A percentile compares a stretch with the other conserved stretches of the same genome.
These are phyloP conservation scores for Gymnopilus dilepis DNA, from an alignment of 768 basidiomycete species.

Conservation along the genomic window DNA sequence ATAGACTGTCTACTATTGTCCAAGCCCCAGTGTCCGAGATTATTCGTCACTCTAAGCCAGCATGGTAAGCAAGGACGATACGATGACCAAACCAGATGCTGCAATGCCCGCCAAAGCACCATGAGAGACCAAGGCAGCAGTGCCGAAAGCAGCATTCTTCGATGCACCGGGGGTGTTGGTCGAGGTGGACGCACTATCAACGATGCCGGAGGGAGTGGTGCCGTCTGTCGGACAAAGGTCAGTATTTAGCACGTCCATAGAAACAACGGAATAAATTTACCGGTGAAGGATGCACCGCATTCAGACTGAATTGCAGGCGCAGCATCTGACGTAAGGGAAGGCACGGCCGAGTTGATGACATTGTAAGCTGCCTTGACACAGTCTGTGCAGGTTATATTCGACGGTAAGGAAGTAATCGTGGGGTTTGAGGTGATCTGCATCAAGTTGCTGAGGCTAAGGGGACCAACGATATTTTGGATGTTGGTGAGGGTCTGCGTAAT, in stretches of 20 bases:
- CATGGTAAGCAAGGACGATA: constrained; percentile 39
- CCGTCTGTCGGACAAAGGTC: constrained; percentile 39
- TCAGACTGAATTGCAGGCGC: constrained; percentile 37
- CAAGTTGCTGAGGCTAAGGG: constrained; percentile 42
- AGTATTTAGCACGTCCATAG: background rate
- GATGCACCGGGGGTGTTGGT: constrained; percentile 18
- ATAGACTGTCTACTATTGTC: background rate
- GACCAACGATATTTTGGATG: constrained; percentile 47
- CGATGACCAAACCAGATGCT: constrained; percentile 34
- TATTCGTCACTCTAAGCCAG: constrained; percentile 33
- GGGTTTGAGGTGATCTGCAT: constrained; percentile 22
- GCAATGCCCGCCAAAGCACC: constrained; percentile 30
- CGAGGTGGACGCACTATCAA: constrained; percentile 36
- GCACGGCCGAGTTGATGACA: constrained; percentile 40
- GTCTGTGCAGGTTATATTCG: constrained; percentile 55
- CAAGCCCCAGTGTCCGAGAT: background rate
- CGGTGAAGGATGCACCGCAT: constrained; percentile 59
- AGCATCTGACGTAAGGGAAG: constrained; percentile 35
- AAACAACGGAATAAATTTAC: constrained; percentile 38
- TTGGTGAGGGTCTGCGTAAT: constrained; percentile 59
- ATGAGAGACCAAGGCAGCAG: constrained; percentile 15
- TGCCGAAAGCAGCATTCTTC: constrained; percentile 25
- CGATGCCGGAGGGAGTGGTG: constrained; percentile 39
- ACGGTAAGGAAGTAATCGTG: constrained; percentile 17
- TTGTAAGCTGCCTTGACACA: constrained; percentile 60